Base-by-base conservation (phyloP, 257 asterid species). In the Thymus quinquecostatus region DNA sequence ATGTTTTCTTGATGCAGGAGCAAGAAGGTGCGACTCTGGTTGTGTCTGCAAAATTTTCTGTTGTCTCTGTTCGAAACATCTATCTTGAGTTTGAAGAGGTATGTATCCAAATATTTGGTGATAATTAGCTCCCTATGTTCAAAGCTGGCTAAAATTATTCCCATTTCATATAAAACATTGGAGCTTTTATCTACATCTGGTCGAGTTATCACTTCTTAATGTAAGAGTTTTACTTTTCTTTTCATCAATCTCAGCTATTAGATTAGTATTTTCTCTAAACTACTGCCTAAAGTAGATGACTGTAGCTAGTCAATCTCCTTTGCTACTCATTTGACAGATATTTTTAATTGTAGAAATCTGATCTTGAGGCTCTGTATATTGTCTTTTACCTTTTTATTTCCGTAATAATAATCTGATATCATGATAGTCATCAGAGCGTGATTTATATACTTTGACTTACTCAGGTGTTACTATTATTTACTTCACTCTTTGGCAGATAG, bases 41-140 rank as follows among this genome's bases (percentile, higher is more conserved):
- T 9, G 96, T 92, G 36, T 79, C 95, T 30, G 97, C 97, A 32
- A 90, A 82, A 68, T 87, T 92, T 79, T 86, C 98, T n/a, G 82
- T 86, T 65, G 86, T 88, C 73, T 90, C 98, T 10, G n/a, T 41
- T 8, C 88, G 93, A 45, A 90, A 84, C 85, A 92, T 86, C 80
- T 87, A 83, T 78, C 97, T 92, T 30, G 86, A 88, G 83, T 92
- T 91, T 76, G 82, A 90, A 82, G 96, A 92, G 97, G 96, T 87
- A 77, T 54, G 82, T 68, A 57, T 66, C 44, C 65, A 38, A 63
- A 69, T 64, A 57, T 69, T 7, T 34, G 55, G 40, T 5, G 12
- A 64, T 41, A 41, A 55, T 27, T 41, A 33, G 9, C 63, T 50
- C 14, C 40, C 41, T 30, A 4, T 1, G 2, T 30, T n/a, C 14